phyloP scores from a whole-genome alignment of 2,329 filamentous ascomycete genomes.

The Cadophora gregata region DNA sequence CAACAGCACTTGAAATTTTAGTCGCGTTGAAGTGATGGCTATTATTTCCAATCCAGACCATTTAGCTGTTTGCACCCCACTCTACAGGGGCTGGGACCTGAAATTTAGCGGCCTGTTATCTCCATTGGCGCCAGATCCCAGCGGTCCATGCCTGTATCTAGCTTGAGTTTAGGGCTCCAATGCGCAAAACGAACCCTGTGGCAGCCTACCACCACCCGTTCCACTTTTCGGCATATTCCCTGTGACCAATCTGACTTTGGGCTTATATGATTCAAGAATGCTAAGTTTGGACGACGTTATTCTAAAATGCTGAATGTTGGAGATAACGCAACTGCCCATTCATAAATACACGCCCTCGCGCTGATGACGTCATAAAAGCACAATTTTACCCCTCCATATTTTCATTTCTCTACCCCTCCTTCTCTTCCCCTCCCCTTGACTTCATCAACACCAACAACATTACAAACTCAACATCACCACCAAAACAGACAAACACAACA shows the following conservation, averaged over 20 bases:
- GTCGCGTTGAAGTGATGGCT: not conserved
- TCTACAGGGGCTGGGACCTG: not conserved
- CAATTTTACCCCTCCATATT: slow-evolving; percentile 8
- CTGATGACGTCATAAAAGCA: slow-evolving; percentile 1
- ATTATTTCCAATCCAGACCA: not conserved
- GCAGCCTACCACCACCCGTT: not conserved
- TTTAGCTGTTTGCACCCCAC: not conserved
- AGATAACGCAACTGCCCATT: not conserved
- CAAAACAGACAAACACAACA: not conserved
- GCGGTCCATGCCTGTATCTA: not conserved
- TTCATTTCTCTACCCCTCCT: not conserved
- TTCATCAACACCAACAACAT: slow-evolving; percentile 4
- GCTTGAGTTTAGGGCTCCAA: not conserved
- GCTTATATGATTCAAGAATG: too few relatives aligned
- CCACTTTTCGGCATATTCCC: too few relatives aligned
- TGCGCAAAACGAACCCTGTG: not conserved
- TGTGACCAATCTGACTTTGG: too few relatives aligned
- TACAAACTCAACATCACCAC: not conserved
- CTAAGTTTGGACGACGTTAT: too few relatives aligned
- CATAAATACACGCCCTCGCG: not conserved
- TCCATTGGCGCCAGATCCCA: not conserved
- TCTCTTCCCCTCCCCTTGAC: not conserved
- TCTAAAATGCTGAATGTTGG: not conserved
- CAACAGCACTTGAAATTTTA: too few relatives aligned
- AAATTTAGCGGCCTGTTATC: not conserved